A percentile compares a stretch with the other conserved stretches of the same genome.
Evolutionary conservation across 441 rosid genomes (phyloP).

Genomic region (Omphalea diandra): DNA sequence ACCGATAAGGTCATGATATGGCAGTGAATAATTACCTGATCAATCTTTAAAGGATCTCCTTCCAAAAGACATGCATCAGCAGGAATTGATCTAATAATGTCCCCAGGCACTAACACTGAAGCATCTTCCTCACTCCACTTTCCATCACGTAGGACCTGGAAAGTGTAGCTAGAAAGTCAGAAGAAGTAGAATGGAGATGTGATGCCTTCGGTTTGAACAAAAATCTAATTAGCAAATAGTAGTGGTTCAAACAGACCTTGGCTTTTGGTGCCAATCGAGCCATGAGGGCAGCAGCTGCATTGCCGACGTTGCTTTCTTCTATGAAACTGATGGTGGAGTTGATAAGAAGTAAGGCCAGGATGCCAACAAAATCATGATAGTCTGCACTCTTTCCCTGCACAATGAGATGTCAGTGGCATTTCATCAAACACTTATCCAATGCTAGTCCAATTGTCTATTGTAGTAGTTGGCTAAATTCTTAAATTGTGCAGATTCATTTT

Average conservation of each 20-base stretch:
- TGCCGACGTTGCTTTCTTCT: conserved; percentile 96
- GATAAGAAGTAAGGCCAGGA: conserved; percentile 63
- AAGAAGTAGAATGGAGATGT: not conserved
- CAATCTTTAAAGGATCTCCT: conserved; percentile 64
- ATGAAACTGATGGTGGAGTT: conserved; percentile 91
- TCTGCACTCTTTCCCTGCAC: conserved; percentile 80
- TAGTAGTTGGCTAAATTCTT: not conserved
- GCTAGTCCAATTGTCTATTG: not conserved
- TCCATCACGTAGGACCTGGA: conserved; percentile 74
- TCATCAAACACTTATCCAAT: not conserved
- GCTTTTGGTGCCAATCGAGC: conserved; percentile 95
- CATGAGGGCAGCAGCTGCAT: conserved; percentile 98
- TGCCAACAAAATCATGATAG: conserved; percentile 93
- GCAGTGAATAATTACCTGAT: conserved; percentile 41
- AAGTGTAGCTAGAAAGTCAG: not conserved
- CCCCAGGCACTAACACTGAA: conserved; percentile 80
- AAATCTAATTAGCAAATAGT: not conserved
- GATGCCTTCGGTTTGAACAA: not conserved
- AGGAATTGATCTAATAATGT: conserved; percentile 54
- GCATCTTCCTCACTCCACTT: conserved; percentile 86
- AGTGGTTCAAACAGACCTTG: conserved; percentile 45
- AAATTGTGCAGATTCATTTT: not conserved
- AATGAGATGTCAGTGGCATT: not conserved
- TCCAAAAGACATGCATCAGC: conserved; percentile 66
- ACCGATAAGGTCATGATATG: not conserved